Evolutionary conservation across 1,284 basidiomycete species (phyloP).

Genomic region (Kalmanozyma brasiliensis): DNA sequence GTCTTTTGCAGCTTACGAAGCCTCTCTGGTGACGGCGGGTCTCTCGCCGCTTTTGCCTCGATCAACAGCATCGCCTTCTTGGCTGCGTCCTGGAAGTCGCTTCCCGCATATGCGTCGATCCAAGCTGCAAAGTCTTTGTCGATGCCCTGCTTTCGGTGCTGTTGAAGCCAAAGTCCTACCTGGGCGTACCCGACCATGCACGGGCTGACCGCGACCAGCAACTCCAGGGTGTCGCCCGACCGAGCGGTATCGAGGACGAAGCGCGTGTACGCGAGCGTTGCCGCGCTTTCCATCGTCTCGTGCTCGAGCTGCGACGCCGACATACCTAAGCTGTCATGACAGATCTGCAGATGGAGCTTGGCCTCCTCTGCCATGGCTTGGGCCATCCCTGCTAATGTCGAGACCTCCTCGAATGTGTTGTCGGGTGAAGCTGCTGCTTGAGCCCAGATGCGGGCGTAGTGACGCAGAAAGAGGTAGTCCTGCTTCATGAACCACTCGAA

Average conservation of each 20-base stretch:
- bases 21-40: conserved; percentile 76
- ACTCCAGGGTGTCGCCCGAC: conserved; percentile 76
- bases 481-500: conserved; percentile 87
- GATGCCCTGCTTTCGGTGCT: conserved; percentile 11
- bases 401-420: conserved; percentile 74
- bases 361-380: conserved; percentile 51
- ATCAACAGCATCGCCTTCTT: conserved; percentile 76
- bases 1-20: conserved; percentile 78
- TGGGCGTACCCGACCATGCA: conserved; percentile 95
- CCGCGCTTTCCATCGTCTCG: conserved; percentile 53
- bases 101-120: conserved; percentile 84
- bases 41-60: conserved; percentile 68
- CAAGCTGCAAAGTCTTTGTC: conserved; percentile 70
- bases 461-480: conserved; percentile 71
- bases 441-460: conserved; percentile 71
- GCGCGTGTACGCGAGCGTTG: conserved; percentile 63
- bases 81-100: conserved; percentile 78
- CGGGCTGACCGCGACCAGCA: conserved; percentile 83
- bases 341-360: conserved; percentile 53
- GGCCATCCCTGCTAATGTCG: conserved; percentile 74
- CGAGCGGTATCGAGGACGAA: conserved; percentile 55
- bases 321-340: conserved; percentile 48
- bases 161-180: conserved; percentile 77
- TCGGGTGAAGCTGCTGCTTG: conserved; percentile 73
- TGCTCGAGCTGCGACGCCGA: conserved; percentile 36